phyloP scores from a whole-genome alignment of 2,329 filamentous ascomycete species.

The Aspergillus novofumigatus region DNA sequence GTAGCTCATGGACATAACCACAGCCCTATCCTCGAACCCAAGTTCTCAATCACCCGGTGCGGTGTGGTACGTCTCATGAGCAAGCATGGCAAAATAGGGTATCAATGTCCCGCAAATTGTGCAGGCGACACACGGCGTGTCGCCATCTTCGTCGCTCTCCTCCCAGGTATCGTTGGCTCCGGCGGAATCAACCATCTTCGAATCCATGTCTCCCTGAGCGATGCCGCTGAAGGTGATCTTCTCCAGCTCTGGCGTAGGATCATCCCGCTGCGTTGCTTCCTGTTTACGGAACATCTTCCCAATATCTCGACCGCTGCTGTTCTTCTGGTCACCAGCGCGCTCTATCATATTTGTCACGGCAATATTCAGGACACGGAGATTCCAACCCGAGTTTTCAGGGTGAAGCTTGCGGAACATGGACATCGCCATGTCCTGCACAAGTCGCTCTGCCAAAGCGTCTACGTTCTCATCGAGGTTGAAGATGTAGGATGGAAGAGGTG shows the following conservation, averaged over 20 bases:
- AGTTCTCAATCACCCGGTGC: slow-evolving; percentile 11
- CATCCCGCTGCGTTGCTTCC: slow-evolving; percentile 63
- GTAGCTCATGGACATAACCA: not conserved
- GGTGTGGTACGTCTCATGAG: slow-evolving; percentile 48
- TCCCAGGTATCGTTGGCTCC: slow-evolving; percentile 29
- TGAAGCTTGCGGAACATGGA: slow-evolving; percentile 73
- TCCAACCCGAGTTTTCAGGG: slow-evolving; percentile 66
- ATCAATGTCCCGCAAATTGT: slow-evolving; percentile 43
- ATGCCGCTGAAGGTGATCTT: not conserved
- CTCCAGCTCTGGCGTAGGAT: slow-evolving; percentile 21
- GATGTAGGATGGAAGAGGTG: slow-evolving; percentile 67
- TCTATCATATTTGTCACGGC: slow-evolving; percentile 80
- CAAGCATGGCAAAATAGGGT: slow-evolving; percentile 48
- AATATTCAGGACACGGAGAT: slow-evolving; percentile 78
- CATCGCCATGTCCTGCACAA: slow-evolving; percentile 66
- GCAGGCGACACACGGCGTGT: slow-evolving; percentile 34
- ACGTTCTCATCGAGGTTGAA: slow-evolving; percentile 60
- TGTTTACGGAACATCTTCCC: slow-evolving; percentile 76
- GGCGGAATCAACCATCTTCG: not conserved
- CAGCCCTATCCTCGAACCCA: not conserved
- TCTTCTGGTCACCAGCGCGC: slow-evolving; percentile 48
- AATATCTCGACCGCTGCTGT: slow-evolving; percentile 69
- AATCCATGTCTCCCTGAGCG: slow-evolving; percentile 5
- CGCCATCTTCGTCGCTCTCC: slow-evolving; percentile 29
- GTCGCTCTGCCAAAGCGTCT: slow-evolving; percentile 60